A percentile compares a stretch with the other conserved stretches of the same genome.
These are phyloP conservation scores for Oryza nivara DNA, from an alignment of 176 grass and related monocot species.

Conservation along the genomic window DNA sequence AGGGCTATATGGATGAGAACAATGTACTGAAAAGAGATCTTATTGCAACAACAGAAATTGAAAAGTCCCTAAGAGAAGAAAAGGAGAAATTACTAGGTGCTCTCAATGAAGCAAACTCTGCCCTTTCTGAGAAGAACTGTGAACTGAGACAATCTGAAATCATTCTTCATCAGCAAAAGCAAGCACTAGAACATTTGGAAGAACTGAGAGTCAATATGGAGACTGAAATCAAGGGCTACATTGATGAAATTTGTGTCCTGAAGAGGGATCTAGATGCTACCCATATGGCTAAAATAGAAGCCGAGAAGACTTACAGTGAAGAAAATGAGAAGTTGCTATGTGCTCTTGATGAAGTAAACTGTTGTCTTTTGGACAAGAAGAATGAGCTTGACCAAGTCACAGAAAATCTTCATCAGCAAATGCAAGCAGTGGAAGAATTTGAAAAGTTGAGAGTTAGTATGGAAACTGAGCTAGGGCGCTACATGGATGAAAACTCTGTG, in stretches of 20 bases:
- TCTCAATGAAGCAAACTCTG: slow-evolving; percentile 40
- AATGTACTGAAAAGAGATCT: slow-evolving; percentile 37
- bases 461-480: slow-evolving; percentile 47
- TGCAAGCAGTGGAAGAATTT: slow-evolving; percentile 39
- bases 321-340: slow-evolving; percentile 45
- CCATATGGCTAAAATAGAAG: slow-evolving; percentile 49
- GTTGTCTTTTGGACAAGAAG: slow-evolving; percentile 44
- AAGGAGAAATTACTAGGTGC: slow-evolving; percentile 38
- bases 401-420: slow-evolving; percentile 45
- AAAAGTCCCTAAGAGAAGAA: slow-evolving; percentile 42
- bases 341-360: slow-evolving; percentile 53
- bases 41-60: slow-evolving; percentile 39
- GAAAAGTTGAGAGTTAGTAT: slow-evolving; percentile 47
- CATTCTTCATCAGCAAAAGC: slow-evolving; percentile 36
- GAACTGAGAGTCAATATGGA: slow-evolving; percentile 45
- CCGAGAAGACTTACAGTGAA: slow-evolving; percentile 43
- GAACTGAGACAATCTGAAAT: slow-evolving; percentile 33
- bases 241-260: slow-evolving; percentile 34
- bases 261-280: slow-evolving; percentile 53
- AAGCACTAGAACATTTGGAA: slow-evolving; percentile 34
- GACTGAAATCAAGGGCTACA: slow-evolving; percentile 48
- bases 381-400: slow-evolving; percentile 38
- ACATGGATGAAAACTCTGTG: slow-evolving; percentile 40
- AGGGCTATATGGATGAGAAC: slow-evolving; percentile 40
- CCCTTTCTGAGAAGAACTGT: slow-evolving; percentile 34